Evolutionary conservation across 2,329 filamentous ascomycete species (phyloP).

Genomic region (Talaromyces funiculosus): DNA sequence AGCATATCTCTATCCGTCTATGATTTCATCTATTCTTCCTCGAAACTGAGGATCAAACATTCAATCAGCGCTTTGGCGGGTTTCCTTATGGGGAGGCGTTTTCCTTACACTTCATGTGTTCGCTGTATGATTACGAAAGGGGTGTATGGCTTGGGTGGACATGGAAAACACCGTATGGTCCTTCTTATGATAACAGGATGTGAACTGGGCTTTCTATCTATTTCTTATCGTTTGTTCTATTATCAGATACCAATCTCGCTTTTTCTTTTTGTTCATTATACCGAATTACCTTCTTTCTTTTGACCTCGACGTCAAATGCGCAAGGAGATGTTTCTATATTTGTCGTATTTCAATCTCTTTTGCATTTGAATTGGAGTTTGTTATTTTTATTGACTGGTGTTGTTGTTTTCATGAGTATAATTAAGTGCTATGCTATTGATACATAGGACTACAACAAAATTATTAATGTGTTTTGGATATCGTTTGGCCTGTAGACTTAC

Average conservation of each 20-base stretch:
- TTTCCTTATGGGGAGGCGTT: slow-evolving; percentile 2
- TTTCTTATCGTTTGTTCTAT: neutral
- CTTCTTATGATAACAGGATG: neutral
- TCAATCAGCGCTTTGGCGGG: slow-evolving; percentile 2
- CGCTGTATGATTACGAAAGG: slow-evolving; percentile 6
- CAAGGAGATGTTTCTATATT: neutral
- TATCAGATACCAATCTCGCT: slow-evolving; percentile 14
- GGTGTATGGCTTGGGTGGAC: neutral
- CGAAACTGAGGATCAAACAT: neutral
- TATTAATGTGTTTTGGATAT: neutral
- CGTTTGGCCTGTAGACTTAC: neutral
- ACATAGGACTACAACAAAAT: neutral
- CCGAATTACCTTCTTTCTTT: neutral
- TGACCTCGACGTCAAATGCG: neutral
- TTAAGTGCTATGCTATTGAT: neutral
- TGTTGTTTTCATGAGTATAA: slow-evolving; percentile 16
- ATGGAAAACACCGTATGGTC: neutral
- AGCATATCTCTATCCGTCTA: neutral
- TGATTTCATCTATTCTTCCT: neutral
- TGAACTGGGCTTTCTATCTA: neutral
- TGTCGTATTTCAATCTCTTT: neutral
- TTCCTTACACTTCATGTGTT: slow-evolving; percentile 3
- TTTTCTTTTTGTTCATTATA: slow-evolving; percentile 6
- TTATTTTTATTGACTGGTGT: slow-evolving; percentile 1
- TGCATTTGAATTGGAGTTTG: slow-evolving; percentile 27